Evolutionary conservation across 257 asterid genomes (phyloP).

Genomic region (Datura wrightii): DNA sequence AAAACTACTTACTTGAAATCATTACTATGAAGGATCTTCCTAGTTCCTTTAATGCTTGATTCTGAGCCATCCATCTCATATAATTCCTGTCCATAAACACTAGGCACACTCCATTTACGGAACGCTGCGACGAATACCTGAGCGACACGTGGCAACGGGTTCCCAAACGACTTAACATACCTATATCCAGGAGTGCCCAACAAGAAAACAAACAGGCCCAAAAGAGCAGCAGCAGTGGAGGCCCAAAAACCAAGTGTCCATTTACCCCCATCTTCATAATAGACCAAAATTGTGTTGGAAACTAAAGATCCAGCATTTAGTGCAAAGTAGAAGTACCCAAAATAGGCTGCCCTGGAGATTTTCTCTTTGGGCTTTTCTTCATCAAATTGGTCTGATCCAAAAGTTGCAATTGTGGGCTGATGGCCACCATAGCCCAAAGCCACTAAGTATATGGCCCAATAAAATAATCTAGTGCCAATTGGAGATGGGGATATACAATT

Average conservation of each 20-base stretch:
- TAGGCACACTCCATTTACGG: constrained; percentile 42
- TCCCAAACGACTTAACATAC: constrained; percentile 61
- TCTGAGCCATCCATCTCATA: constrained; percentile 62
- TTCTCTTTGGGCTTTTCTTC: constrained; percentile 44
- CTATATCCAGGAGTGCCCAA: constrained; percentile 57
- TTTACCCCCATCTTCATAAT: constrained; percentile 67
- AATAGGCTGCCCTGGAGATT: constrained; percentile 52
- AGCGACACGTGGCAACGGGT: constrained; percentile 65
- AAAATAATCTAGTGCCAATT: constrained; percentile 47
- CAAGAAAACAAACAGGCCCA: constrained; percentile 50
- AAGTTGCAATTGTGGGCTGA: constrained; percentile 83
- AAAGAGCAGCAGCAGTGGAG: constrained; percentile 56
- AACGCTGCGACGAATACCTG: constrained; percentile 66
- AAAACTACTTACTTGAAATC: constrained; percentile 52
- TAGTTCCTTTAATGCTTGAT: constrained; percentile 63
- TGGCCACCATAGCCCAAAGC: constrained; percentile 89
- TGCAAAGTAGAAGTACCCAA: constrained; percentile 73
- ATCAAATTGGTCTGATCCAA: constrained; percentile 83
- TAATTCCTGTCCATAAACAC: constrained; percentile 35
- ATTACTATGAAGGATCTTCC: constrained; percentile 65
- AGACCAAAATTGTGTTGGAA: constrained; percentile 73
- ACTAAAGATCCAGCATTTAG: constrained; percentile 71
- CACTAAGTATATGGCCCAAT: constrained; percentile 69
- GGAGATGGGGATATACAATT: constrained; percentile 38
- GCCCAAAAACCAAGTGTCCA: constrained; percentile 80